phyloP scores from a whole-genome alignment of 768 basidiomycete genomes.

The Leccinum incarnatum region DNA sequence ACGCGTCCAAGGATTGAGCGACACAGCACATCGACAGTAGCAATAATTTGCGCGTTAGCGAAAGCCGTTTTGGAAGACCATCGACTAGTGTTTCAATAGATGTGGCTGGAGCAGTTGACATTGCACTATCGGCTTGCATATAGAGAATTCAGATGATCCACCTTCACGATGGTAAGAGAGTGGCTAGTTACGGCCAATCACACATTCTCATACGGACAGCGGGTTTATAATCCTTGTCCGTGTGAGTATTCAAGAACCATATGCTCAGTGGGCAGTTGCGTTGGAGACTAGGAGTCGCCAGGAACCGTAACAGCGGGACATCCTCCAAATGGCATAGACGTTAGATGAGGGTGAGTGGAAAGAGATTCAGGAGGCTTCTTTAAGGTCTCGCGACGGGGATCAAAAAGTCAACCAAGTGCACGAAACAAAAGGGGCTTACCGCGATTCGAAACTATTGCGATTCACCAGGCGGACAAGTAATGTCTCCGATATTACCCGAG shows the following conservation, averaged over 20 bases:
- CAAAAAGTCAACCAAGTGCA: not conserved
- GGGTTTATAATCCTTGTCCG: not conserved
- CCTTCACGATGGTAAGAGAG: not conserved
- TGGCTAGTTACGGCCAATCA: not conserved
- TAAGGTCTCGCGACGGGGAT: not conserved
- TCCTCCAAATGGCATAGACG: not conserved
- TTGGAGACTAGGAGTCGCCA: not conserved
- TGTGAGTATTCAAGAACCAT: not conserved
- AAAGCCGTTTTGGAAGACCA: constrained; percentile 12
- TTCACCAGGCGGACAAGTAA: not conserved
- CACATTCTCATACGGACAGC: not conserved
- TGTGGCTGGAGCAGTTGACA: constrained; percentile 6
- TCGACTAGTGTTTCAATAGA: constrained; percentile 1
- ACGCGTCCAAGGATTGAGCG: constrained; percentile 43
- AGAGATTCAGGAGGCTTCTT: not conserved
- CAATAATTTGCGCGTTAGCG: constrained; percentile 24
- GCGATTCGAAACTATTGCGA: not conserved
- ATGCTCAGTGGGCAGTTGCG: not conserved
- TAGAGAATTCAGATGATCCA: not conserved
- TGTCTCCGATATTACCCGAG: not conserved
- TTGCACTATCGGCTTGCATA: constrained; percentile 1
- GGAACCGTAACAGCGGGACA: not conserved
- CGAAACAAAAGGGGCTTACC: not conserved
- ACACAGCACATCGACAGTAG: constrained; percentile 39
- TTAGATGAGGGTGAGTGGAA: not conserved